Base-by-base conservation (phyloP, 2,329 filamentous ascomycete genomes). In the Aspergillus luchuensis region DNA sequence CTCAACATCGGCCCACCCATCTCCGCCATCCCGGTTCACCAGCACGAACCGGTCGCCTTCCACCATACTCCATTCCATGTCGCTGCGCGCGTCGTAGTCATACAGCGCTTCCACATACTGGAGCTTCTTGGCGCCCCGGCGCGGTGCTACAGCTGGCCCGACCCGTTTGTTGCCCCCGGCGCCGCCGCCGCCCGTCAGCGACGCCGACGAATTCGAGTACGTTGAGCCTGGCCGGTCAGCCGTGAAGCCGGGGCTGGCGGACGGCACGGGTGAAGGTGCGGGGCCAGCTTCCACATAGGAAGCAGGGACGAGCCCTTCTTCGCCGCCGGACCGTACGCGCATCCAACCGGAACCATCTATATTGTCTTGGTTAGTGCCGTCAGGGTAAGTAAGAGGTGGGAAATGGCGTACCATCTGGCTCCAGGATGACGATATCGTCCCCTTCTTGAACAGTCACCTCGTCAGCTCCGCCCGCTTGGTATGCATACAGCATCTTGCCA, bases 1-100 rank as follows among this genome's bases (percentile, higher is more conserved):
- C 80, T 98, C 95, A 17, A 99, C 95, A 79, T 98, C 95, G 28
- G 89, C 91, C 95, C 95, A 99, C 0, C 95, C 95, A 79, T 98
- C 95, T 1, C 95, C 95, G 0, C 88, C 85, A 72, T 98, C 94
- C 59, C 91, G 88, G 70, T 89, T 92, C 63, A 97, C 87, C 33
- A 99, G 81, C 41, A 99, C 92, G 71, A 99, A 96, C 55, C 88
- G 85, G 77, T 99, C 95, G 0, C 95, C 95, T 76, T 96, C 94
- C 0, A 76, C 75, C 91, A 99, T 99, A 71, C 84, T 92, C 76
- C 94, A 92, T 78, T 99, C 95, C 7, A 87, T 85, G 5, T 96
- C 91, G 66, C 88, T 92, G 69, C 92, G 89, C 17, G 94, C 92
- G 55, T 88, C 83, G 75, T 99, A 99, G 54, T 95, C 91, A 75